These are phyloP conservation scores for Fusarium buxicola DNA, from an alignment of 2,329 filamentous ascomycete species.

Conservation along the genomic window DNA sequence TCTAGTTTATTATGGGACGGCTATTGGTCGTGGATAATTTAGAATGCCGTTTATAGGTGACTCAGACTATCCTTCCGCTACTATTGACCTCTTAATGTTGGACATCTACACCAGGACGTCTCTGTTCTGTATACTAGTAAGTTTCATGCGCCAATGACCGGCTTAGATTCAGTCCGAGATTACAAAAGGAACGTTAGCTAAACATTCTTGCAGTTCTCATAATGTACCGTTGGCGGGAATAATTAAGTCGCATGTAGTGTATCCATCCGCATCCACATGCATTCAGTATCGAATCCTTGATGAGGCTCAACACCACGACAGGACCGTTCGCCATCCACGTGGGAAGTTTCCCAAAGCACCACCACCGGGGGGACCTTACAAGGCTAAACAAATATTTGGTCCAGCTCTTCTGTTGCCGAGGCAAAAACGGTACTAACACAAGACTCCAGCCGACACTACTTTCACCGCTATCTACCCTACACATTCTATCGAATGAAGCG, in stretches of 20 bases:
- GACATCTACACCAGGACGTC: neutral
- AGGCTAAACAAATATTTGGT: conserved; percentile 17
- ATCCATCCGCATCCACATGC: too few species aligned
- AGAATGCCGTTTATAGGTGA: neutral
- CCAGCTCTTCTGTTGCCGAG: conserved; percentile 21
- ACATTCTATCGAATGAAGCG: conserved; percentile 18
- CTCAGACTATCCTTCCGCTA: conserved; percentile 8
- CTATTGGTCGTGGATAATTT: too few species aligned
- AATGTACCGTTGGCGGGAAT: too few species aligned
- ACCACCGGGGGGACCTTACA: neutral
- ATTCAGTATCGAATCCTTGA: neutral
- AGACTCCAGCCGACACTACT: conserved; percentile 24
- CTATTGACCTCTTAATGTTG: neutral
- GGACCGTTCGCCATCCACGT: conserved; percentile 10
- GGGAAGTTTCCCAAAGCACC: conserved; percentile 1
- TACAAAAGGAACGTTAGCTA: too few species aligned
- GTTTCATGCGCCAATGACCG: too few species aligned
- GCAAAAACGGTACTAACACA: conserved; percentile 17
- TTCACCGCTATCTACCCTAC: conserved; percentile 46
- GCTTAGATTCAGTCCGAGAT: too few species aligned
- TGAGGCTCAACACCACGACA: conserved; percentile 27
- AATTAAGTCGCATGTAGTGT: too few species aligned
- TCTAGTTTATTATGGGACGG: too few species aligned
- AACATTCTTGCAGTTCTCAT: neutral
- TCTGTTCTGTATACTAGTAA: too few species aligned